Evolutionary conservation across 2,329 filamentous ascomycete genomes (phyloP), one percentile per base, ranked within the genome.

Genomic region (Sclerotinia spermophila): DNA sequence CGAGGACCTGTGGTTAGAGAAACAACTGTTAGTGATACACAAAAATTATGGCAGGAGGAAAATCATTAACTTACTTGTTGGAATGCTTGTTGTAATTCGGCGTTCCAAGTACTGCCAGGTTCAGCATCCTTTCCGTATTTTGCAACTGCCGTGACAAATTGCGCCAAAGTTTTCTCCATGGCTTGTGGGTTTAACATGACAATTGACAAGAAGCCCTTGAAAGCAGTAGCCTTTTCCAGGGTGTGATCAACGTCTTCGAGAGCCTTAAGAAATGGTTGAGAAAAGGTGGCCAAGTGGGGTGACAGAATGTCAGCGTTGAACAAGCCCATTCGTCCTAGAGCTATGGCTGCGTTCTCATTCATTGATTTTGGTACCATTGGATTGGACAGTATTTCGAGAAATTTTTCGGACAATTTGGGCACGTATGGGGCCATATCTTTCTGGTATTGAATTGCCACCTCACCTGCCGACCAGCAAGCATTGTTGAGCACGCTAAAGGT

Each of bases 401-500:
- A 88, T 53, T 91, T 89, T 73, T 90, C 86, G 71, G 97, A 89
- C 24, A 99, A 83, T 73, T 91, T 87, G 33, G 92, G 89, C 15
- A 94, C 87, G 79, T 91, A 97, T 1, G 90, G 91, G 1, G 86
- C 86, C 88, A 97, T 92, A 68, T 86, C 88, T 73, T 90, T 88
- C 75, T 90, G 88, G 79, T 92, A 86, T 72, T 93, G 90, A 80
- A 97, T 89, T 24, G 94, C 89, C 73, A 98, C 96, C 83, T 99
- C 96, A 56, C 96, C 96, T 35, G 90, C 90, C 10, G 94, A 96
- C 96, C 96, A 99, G 82, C 95, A 98, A 33, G 96, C 95, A 79
- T 99, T 99, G 86, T 98, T 99, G 72, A 98, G 90, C 42, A 98
- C 94, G 72, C 94, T 93, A 80, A 97, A 97, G 21, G 90, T 90